Base-by-base conservation (phyloP, 1,139 yeast species). In the Barnettozyma hawaiiensis region DNA sequence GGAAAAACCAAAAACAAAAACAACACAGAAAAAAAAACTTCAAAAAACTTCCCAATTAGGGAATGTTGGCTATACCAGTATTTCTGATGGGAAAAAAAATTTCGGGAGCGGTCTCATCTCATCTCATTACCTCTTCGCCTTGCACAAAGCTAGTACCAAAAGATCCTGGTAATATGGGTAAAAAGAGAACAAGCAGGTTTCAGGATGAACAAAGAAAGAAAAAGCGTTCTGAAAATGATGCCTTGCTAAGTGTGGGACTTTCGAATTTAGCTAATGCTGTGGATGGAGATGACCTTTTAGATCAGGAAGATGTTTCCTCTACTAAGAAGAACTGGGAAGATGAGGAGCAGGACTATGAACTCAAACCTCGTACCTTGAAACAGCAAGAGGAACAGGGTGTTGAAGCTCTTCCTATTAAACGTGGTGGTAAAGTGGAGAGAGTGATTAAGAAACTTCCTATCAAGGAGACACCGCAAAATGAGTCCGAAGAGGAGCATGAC, bases 391-490 rank as follows among this genome's bases (percentile, higher is more conserved):
- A 60, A 2, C 72, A 69, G 18, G 65, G 74, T 19, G 75, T 77
- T 4, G 96, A 85, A 58, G 81, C 85, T 10, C 71, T 90, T 47
- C 97, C 98, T 0, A 85, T 90, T 43, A 87, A 85, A 57, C 72
- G 74, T 20, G 70, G 78, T 47, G 96, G 96, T 47, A 73, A 70
- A 42, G 67, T 92, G 16, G 78, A 82, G 60, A 69, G 95, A 56
- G 83, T 79, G 11, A 53, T 67, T 37, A 61, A 60, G 26, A 61
- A 62, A 18, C 59, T 16, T 8, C 28, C 49, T 18, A 58, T 53
- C 21, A 35, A 42, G n/a, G 40, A 49, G 20, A 58, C 59, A 39
- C 51, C 51, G 31, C 54, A 49, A 43, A 48, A 56, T 39, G 58
- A 52, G 11, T 23, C 29, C 2, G 39, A n/a, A 51, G 50, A 39